Evolutionary conservation across 208 protist species (phyloP).

Genomic region (Strigomonas culicis): DNA sequence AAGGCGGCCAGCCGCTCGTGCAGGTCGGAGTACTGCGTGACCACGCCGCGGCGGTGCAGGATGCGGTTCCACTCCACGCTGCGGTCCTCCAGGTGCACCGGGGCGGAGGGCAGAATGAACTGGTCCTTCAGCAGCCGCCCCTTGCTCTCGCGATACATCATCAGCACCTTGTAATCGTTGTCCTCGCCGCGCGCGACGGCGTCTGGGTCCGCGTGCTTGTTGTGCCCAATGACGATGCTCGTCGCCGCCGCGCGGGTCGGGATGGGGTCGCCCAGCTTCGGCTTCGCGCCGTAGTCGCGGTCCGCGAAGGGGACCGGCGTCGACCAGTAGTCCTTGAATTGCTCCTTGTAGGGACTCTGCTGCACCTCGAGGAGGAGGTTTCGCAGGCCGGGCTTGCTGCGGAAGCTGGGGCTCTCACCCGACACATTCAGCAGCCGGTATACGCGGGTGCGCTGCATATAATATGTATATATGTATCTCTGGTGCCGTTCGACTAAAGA

Average conservation of each 20-base stretch:
- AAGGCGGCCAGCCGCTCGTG: constrained; percentile 74
- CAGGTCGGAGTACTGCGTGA: constrained; percentile 61
- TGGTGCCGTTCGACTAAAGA: neutral
- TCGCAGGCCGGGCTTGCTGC: constrained; percentile 66
- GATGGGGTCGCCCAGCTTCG: constrained; percentile 73
- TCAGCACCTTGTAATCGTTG: constrained; percentile 89
- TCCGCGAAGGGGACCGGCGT: constrained; percentile 81
- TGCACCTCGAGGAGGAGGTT: constrained; percentile 76
- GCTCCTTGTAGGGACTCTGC: constrained; percentile 87
- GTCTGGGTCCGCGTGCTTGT: constrained; percentile 51
- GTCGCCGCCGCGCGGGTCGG: constrained; percentile 72
- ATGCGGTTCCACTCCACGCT: constrained; percentile 74
- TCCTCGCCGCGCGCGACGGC: constrained; percentile 68
- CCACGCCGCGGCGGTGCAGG: constrained; percentile 64
- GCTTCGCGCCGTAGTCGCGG: constrained; percentile 83
- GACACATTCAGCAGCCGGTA: constrained; percentile 62
- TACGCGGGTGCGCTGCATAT: constrained; percentile 28
- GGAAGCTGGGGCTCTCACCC: constrained; percentile 77
- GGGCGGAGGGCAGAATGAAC: constrained; percentile 73
- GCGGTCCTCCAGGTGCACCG: constrained; percentile 60
- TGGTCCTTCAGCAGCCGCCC: constrained; percentile 74
- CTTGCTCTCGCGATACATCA: constrained; percentile 80
- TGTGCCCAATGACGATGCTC: constrained; percentile 63
- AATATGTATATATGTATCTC: constrained; percentile 1
- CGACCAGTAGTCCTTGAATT: constrained; percentile 89